A percentile compares a stretch with the other conserved stretches of the same genome.
These are phyloP conservation scores for Brachypodium distachyon DNA, from an alignment of 202 grass and related monocot species.

Conservation along the genomic window DNA sequence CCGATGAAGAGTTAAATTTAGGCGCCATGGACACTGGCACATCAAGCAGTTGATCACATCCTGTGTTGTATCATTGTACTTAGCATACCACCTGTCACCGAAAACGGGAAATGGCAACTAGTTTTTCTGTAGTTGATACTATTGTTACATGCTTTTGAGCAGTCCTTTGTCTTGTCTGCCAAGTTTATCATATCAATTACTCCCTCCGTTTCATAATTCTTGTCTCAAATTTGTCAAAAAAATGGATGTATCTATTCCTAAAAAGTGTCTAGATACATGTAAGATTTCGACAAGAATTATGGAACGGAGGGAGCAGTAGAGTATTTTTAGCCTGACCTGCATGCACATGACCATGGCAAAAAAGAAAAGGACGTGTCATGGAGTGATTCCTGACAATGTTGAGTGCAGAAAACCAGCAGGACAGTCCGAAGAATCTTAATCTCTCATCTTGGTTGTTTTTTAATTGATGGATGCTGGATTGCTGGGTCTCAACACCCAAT, in stretches of 20 bases:
- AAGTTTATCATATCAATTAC: background rate
- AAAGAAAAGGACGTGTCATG: background rate
- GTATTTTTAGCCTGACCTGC: background rate
- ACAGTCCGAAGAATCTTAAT: background rate
- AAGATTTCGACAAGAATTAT: too few species aligned
- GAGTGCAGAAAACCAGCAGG: background rate
- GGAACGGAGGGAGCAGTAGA: too few species aligned
- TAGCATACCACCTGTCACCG: background rate
- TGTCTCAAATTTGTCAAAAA: too few species aligned
- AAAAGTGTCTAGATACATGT: too few species aligned
- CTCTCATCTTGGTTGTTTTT: background rate
- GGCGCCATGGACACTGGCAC: conserved; percentile 69
- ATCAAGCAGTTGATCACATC: background rate
- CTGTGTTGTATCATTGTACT: conserved; percentile 10
- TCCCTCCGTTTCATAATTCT: too few species aligned
- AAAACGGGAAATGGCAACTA: background rate
- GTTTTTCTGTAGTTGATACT: background rate
- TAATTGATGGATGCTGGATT: background rate
- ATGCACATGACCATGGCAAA: background rate
- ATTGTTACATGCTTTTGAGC: background rate
- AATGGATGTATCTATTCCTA: too few species aligned
- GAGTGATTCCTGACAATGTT: background rate
- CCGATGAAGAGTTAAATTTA: conserved; percentile 88
- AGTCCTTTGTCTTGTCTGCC: background rate
- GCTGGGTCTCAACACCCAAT: background rate